These are phyloP conservation scores for Leccinum uliginosum DNA, from an alignment of 768 basidiomycete species.

Conservation along the genomic window DNA sequence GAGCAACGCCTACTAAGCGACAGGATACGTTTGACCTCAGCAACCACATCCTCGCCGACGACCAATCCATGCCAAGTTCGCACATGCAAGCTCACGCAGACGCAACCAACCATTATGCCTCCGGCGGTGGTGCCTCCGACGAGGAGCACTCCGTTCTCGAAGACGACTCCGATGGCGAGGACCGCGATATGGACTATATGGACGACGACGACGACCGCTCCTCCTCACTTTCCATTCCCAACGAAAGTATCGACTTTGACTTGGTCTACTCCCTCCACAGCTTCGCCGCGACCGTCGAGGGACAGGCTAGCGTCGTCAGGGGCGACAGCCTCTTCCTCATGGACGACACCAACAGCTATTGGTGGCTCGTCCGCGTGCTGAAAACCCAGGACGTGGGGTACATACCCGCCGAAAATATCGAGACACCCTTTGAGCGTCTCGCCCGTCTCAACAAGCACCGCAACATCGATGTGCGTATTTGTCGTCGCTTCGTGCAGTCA, in stretches of 20 bases:
- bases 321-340: slow-evolving; percentile 94
- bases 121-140: slow-evolving; percentile 48
- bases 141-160: slow-evolving; percentile 81
- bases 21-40: slow-evolving; percentile 73
- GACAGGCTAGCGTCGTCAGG: slow-evolving; percentile 98
- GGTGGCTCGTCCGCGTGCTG: slow-evolving; percentile 99
- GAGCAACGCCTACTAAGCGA: slow-evolving; percentile 25
- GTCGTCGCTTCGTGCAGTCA: not conserved
- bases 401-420: slow-evolving; percentile 98
- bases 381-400: slow-evolving; percentile 99
- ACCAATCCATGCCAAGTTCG: slow-evolving; percentile 44
- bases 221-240: slow-evolving; percentile 81
- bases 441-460: slow-evolving; percentile 95
- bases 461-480: slow-evolving; percentile 82
- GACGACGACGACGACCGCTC: slow-evolving; percentile 77
- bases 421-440: slow-evolving; percentile 94
- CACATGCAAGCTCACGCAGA: slow-evolving; percentile 47
- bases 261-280: slow-evolving; percentile 92
- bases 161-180: slow-evolving; percentile 76
- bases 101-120: slow-evolving; percentile 35
- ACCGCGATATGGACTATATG: slow-evolving; percentile 59
- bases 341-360: slow-evolving; percentile 99
- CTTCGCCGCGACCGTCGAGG: slow-evolving; percentile 96
- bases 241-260: slow-evolving; percentile 91
- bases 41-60: slow-evolving; percentile 53